Percentiles rank a stretch among this genome's conserved stretches.
phyloP scores from a whole-genome alignment of 164 flowering plant species.

The Vitis vinifera region DNA sequence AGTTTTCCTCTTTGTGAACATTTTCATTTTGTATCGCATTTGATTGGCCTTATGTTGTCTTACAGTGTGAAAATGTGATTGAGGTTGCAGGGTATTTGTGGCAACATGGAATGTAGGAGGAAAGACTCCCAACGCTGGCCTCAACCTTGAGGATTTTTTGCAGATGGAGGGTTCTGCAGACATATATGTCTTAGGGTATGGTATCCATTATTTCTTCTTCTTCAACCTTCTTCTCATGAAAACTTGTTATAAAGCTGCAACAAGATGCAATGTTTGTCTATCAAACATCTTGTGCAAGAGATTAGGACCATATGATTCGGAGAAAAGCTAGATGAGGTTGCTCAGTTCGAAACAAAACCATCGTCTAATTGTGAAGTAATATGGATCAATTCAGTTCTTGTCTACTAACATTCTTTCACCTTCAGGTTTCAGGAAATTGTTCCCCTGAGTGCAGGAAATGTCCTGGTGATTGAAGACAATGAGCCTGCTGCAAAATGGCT shows the following conservation, averaged over 20 bases:
- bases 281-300: no score
- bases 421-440: conserved; percentile 98
- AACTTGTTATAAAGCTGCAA: no score
- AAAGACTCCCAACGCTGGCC: conserved; percentile 54
- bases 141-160: conserved; percentile 88
- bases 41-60: background rate
- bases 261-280: no score
- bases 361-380: background rate
- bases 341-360: no score
- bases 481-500: conserved; percentile 94
- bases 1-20: background rate
- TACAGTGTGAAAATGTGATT: background rate
- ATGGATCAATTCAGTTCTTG: background rate
- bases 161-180: conserved; percentile 78
- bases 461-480: conserved; percentile 81
- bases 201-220: background rate
- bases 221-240: background rate
- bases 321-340: no score
- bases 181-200: conserved; percentile 86
- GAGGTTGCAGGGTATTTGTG: conserved; percentile 64
- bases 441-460: conserved; percentile 92
- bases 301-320: no score
- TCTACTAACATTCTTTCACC: background rate
- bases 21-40: background rate
- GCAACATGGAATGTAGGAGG: conserved; percentile 99